A percentile compares a stretch with the other conserved stretches of the same genome.
phyloP scores from a whole-genome alignment of 169 alveolate species.

The Eimeria necatrix region DNA sequence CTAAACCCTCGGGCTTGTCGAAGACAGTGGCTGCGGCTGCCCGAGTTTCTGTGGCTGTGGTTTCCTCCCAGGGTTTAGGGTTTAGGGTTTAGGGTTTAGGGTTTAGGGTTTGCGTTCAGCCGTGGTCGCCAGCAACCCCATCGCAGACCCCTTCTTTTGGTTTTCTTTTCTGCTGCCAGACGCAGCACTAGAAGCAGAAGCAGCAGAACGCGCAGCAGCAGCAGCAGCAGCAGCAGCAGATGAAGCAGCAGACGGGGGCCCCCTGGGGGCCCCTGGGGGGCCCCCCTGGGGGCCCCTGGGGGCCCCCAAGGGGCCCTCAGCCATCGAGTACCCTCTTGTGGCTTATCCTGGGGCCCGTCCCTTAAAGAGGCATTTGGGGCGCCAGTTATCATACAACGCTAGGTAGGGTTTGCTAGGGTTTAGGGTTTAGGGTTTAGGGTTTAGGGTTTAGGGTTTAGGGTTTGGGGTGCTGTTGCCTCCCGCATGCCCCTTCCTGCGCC shows the following conservation, averaged over 20 bases:
- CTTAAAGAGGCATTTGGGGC: not conserved
- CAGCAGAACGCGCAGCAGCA: slow-evolving; percentile 62
- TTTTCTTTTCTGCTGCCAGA: slow-evolving; percentile 33
- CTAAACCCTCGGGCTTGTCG: not conserved
- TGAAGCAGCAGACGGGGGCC: slow-evolving; percentile 24
- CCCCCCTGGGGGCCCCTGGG: too few relatives aligned
- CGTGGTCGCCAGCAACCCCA: slow-evolving; percentile 31
- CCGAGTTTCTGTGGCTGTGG: not conserved
- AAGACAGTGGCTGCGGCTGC: too few relatives aligned
- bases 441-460: too few relatives aligned
- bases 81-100: not conserved
- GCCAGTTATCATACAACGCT: slow-evolving; percentile 5
- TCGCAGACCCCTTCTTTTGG: slow-evolving; percentile 44
- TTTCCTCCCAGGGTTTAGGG: not conserved
- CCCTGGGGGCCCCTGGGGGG: not conserved
- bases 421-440: too few relatives aligned
- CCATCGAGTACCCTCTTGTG: not conserved
- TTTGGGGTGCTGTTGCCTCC: too few relatives aligned
- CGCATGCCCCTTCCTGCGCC: too few relatives aligned
- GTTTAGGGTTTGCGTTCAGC: not conserved
- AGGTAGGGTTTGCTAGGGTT: too few relatives aligned
- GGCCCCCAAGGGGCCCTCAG: not conserved
- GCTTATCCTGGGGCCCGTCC: not conserved
- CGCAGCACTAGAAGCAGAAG: slow-evolving; percentile 25
- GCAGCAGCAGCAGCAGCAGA: not conserved